Evolutionary conservation across 2,329 filamentous ascomycete genomes (phyloP), one percentile per base, ranked within the genome.

Genomic region (Ampelomyces quisqualis): DNA sequence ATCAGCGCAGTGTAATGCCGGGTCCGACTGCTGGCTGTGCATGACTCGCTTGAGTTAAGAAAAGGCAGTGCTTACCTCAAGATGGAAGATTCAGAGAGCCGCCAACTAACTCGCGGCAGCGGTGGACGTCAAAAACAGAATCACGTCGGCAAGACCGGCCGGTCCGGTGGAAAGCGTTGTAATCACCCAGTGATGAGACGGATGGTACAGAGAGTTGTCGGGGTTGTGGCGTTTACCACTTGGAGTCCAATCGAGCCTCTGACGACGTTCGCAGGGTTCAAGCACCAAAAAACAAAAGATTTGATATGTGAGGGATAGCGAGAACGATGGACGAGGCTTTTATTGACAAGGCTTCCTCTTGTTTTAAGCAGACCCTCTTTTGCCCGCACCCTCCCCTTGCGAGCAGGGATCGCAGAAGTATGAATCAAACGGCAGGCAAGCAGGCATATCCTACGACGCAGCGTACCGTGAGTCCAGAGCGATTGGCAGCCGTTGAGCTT

Each of bases 41-140:
- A 40, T 31, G 28, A 33, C 38, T 53, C 43, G 45, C 45, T 54
- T 57, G 51, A 11, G 17, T n/a, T 34, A 22, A 27, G 24, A 27
- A 11, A 22, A 38, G 39, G 34, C 14, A 18, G 11, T 52, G 42
- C 53, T 56, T 56, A 58, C 55, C 55, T 49, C 38, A 37, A 45
- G 27, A 26, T 13, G n/a, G n/a, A n/a, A n/a, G n/a, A n/a, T n/a
- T n/a, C n/a, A n/a, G n/a, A n/a, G n/a, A n/a, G n/a, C n/a, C n/a
- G n/a, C n/a, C n/a, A n/a, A n/a, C n/a, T n/a, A n/a, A n/a, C n/a
- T n/a, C n/a, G n/a, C n/a, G n/a, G n/a, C n/a, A n/a, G n/a, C n/a
- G n/a, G n/a, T n/a, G n/a, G n/a, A n/a, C n/a, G n/a, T n/a, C n/a
- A n/a, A n/a, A n/a, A n/a, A n/a, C n/a, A n/a, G n/a, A n/a, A n/a